Evolutionary conservation across 2,329 filamentous ascomycete genomes (phyloP).

Genomic region (Fusarium veterinarium): DNA sequence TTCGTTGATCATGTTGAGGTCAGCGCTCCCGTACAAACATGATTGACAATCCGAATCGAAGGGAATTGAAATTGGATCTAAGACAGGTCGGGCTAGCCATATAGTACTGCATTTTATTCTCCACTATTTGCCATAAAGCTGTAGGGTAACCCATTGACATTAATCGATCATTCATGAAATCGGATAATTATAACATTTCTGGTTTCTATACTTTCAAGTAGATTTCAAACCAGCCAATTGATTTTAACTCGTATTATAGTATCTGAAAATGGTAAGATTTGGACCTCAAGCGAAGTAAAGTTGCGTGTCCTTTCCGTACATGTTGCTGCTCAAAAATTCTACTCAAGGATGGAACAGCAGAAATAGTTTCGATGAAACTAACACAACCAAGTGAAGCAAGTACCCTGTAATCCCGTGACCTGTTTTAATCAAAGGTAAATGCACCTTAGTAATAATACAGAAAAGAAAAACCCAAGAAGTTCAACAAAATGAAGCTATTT

Average conservation of each 20-base stretch:
- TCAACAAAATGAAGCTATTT: neutral
- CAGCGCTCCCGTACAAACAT: neutral
- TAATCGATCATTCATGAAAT: rapidly evolving
- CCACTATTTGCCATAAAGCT: neutral
- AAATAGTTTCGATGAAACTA: too few species aligned
- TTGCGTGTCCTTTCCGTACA: rapidly evolving
- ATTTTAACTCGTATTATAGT: too few species aligned
- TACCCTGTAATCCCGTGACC: too few species aligned
- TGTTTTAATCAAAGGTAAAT: too few species aligned
- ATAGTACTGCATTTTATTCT: neutral
- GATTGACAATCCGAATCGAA: neutral
- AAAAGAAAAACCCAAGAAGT: neutral
- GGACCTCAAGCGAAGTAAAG: too few species aligned
- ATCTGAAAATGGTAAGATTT: too few species aligned
- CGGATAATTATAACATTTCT: too few species aligned
- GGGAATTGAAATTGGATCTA: neutral
- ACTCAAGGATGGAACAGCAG: too few species aligned
- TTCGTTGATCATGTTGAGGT: neutral
- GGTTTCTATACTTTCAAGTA: too few species aligned
- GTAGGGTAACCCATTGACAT: neutral
- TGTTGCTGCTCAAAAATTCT: too few species aligned
- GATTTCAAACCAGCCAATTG: too few species aligned
- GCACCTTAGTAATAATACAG: neutral
- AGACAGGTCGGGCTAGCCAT: neutral
- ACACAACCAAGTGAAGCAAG: too few species aligned